Percentiles rank a stretch among this genome's conserved stretches.
Conservation (phyloP, 345 rosid genomes). For the Laguncularia racemosa region DNA sequence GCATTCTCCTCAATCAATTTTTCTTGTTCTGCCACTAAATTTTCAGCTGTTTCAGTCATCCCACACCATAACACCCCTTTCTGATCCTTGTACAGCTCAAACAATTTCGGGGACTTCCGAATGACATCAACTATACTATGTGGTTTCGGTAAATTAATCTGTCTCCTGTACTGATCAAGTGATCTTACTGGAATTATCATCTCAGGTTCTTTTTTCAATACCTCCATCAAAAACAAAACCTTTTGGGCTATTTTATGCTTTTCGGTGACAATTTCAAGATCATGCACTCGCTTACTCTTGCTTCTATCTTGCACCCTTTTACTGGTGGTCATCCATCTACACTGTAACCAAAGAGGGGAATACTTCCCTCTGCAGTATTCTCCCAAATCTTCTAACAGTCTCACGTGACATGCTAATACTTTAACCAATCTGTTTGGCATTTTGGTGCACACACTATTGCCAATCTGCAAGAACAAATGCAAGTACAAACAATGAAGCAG, state of each 20-base stretch:
- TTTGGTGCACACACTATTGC: too few species aligned
- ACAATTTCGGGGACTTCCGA: constrained; percentile 62
- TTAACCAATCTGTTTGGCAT: too few species aligned
- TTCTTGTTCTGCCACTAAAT: constrained; percentile 55
- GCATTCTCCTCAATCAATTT: constrained; percentile 51
- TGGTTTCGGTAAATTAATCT: constrained; percentile 60
- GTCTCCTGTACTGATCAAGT: constrained; percentile 43
- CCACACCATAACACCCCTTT: constrained; percentile 80
- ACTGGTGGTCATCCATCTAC: constrained; percentile 61
- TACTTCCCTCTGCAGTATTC: too few species aligned
- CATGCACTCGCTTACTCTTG: constrained; percentile 51
- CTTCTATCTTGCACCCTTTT: constrained; percentile 81
- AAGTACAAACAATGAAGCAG: too few species aligned
- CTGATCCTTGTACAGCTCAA: constrained; percentile 69
- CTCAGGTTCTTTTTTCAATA: constrained; percentile 60
- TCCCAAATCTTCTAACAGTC: too few species aligned
- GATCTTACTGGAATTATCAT: constrained; percentile 55
- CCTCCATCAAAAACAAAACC: constrained; percentile 55
- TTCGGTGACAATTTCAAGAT: constrained; percentile 69
- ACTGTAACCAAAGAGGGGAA: background rate
- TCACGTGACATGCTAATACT: too few species aligned
- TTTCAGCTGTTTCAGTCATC: constrained; percentile 54
- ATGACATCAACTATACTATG: constrained; percentile 60
- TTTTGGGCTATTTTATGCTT: constrained; percentile 61
- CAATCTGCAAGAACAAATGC: too few species aligned